Percentiles rank a stretch among this genome's conserved stretches.
Conservation (phyloP, 169 alveolate genomes). For the Plasmodium gonderi region DNA sequence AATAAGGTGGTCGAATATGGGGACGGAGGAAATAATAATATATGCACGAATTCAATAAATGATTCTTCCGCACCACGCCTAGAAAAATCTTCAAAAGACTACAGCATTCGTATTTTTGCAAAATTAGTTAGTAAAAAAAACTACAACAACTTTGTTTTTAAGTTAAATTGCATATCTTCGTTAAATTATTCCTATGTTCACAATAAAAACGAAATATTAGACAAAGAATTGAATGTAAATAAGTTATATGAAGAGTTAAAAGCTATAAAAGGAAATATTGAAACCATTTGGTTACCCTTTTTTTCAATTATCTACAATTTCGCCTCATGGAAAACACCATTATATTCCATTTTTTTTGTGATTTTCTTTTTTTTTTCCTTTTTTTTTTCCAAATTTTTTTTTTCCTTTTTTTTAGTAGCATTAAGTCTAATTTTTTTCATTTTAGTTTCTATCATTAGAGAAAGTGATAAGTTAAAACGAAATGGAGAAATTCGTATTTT, state of each 20-base stretch:
- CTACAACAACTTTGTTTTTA: slow-evolving; percentile 5
- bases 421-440: slow-evolving; percentile 63
- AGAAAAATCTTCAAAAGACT: slow-evolving; percentile 10
- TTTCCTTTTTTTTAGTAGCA: slow-evolving; percentile 57
- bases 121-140: slow-evolving; percentile 28
- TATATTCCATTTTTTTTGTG: slow-evolving; percentile 69
- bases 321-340: slow-evolving; percentile 69
- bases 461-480: slow-evolving; percentile 29
- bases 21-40: background rate
- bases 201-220: slow-evolving; percentile 36
- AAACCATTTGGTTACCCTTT: slow-evolving; percentile 63
- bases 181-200: slow-evolving; percentile 25
- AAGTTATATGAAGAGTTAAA: slow-evolving; percentile 64
- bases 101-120: slow-evolving; percentile 51
- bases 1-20: background rate
- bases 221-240: slow-evolving; percentile 52
- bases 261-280: slow-evolving; percentile 40
- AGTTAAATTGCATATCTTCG: slow-evolving; percentile 32
- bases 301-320: slow-evolving; percentile 64
- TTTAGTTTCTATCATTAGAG: slow-evolving; percentile 61
- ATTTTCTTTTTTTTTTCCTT: slow-evolving; percentile 44
- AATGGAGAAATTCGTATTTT: background rate
- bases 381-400: slow-evolving; percentile 50
- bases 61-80: background rate
- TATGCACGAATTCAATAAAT: background rate